These are phyloP conservation scores for Cicer arietinum DNA, from an alignment of 306 rosid species.

Conservation along the genomic window DNA sequence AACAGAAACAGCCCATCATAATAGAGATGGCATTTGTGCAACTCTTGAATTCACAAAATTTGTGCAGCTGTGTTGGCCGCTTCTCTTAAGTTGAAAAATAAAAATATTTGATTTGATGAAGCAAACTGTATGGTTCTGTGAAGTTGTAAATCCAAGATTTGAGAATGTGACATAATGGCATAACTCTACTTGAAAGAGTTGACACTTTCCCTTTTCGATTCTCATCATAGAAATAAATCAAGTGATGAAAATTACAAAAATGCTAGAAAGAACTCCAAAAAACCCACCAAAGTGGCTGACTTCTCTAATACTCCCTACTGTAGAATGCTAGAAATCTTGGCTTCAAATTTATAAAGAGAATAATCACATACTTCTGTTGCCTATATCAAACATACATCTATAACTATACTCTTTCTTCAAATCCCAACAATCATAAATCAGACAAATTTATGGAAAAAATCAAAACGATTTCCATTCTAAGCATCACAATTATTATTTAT, in stretches of 20 bases:
- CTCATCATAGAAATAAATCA: constrained; percentile 31
- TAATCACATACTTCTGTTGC: not conserved
- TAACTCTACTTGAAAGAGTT: not conserved
- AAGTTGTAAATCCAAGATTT: constrained; percentile 28
- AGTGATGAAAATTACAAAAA: constrained; percentile 8
- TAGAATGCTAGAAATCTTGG: constrained; percentile 19
- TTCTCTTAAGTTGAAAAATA: constrained; percentile 18
- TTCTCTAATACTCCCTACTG: constrained; percentile 28
- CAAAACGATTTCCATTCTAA: constrained; percentile 10
- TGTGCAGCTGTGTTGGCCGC: not conserved
- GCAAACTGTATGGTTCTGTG: constrained; percentile 11
- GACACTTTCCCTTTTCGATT: not conserved
- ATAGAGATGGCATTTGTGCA: constrained; percentile 6
- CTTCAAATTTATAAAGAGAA: constrained; percentile 9
- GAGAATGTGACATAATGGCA: not conserved
- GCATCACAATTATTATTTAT: constrained; percentile 9
- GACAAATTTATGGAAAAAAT: not conserved
- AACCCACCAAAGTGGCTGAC: not conserved
- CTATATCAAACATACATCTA: constrained; percentile 23
- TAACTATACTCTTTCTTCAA: not conserved
- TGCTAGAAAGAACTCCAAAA: constrained; percentile 3
- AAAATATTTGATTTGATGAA: constrained; percentile 20
- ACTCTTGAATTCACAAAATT: constrained; percentile 18
- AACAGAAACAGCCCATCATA: constrained; percentile 18
- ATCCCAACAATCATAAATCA: constrained; percentile 34